Evolutionary conservation across 1,284 basidiomycete species (phyloP).

Genomic region (Malassezia nana): DNA sequence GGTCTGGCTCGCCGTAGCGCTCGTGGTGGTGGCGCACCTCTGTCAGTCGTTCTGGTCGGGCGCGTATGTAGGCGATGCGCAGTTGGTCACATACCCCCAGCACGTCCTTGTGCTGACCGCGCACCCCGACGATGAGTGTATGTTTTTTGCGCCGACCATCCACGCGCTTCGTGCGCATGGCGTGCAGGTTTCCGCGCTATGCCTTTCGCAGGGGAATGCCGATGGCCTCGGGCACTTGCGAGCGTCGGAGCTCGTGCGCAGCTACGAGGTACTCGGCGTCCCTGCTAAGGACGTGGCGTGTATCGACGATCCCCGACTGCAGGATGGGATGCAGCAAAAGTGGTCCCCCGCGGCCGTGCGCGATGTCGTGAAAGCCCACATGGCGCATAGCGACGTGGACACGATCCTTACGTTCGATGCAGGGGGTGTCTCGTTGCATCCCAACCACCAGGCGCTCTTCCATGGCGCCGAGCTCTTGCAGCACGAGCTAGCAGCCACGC

Average conservation of each 20-base stretch:
- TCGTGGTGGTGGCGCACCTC: not conserved
- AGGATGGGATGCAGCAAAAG: constrained; percentile 62
- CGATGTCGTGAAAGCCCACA: constrained; percentile 43
- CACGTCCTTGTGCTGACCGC: constrained; percentile 62
- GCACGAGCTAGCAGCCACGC: not conserved
- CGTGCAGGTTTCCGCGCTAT: constrained; percentile 49
- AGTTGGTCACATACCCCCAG: not conserved
- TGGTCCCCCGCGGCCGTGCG: constrained; percentile 64
- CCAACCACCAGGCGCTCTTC: constrained; percentile 76
- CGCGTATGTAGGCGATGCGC: not conserved
- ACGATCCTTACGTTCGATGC: constrained; percentile 80
- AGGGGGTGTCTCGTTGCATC: constrained; percentile 70
- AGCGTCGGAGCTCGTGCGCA: constrained; percentile 56
- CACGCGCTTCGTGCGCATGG: constrained; percentile 52
- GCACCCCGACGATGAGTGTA: constrained; percentile 81
- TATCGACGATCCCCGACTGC: constrained; percentile 62
- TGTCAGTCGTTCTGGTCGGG: constrained; percentile 3
- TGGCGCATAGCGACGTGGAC: not conserved
- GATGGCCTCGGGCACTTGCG: constrained; percentile 66
- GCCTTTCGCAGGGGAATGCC: constrained; percentile 55
- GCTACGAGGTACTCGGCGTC: constrained; percentile 58
- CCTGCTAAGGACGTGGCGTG: constrained; percentile 55
- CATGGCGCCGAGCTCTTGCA: constrained; percentile 38
- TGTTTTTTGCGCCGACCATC: constrained; percentile 80
- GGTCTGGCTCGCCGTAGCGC: not conserved